Evolutionary conservation across 164 flowering plant genomes (phyloP), one percentile per base, ranked within the genome.

Genomic region (Houttuynia cordata): DNA sequence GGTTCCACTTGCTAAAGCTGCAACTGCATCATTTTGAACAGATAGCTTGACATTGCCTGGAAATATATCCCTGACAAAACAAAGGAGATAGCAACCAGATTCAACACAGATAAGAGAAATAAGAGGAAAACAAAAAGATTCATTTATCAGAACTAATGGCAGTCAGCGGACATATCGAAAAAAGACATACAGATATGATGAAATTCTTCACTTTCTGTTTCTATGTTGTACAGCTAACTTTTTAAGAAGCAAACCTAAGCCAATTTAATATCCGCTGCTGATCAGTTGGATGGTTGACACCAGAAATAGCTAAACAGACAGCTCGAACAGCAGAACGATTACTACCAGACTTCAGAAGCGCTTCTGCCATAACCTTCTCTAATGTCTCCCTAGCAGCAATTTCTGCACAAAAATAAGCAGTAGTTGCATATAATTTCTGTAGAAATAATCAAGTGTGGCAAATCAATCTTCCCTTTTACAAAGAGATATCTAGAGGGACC

Each of bases 1-100:
- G 18, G 98, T 93, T 51, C 97, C 97, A 81, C 97, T 87, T 10
- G 97, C 87, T 66, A 93, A 68, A 68, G 98, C 98, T 58, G 97
- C 98, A 55, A 87, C 86, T 37, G 98, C 96, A 78, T 93, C 98
- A 80, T 93, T 93, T 61, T 77, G 83, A 62, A 93, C 94, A 78
- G 75, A 83, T 14, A 93, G 65, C 67, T 72, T 83, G 34, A 83
- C 92, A 73, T 76, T 68, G 58, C 78, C 58, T 4, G 95, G 90
- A 63, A 93, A 86, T 56, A 84, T 84, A 30, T 79, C 80, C 74
- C 98, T 93, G 37, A 77, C 24, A 45, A 2, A 20, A 53, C 40
- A 60, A 18, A 17, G 8, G 19, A n/a, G 10, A 17, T 37, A 60
- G 23, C 17, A 30, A 45, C n/a, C 10, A 45, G 49, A 12, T 45